A percentile compares a stretch with the other conserved stretches of the same genome.
Evolutionary conservation across 2,329 filamentous ascomycete genomes (phyloP).

Genomic region (Colletotrichum ledebouriae): DNA sequence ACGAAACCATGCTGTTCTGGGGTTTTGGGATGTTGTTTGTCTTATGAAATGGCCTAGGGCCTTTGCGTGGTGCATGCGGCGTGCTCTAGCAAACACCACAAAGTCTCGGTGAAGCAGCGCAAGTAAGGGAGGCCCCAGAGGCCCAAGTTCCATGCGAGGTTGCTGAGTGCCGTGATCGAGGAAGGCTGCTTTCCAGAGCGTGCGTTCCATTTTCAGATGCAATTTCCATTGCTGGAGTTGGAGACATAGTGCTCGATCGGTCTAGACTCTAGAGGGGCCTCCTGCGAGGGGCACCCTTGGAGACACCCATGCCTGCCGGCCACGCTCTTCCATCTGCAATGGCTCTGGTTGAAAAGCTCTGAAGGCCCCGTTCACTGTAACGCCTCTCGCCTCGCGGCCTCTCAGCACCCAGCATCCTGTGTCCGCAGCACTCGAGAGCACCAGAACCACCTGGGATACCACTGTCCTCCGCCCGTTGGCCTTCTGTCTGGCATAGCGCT

Average conservation of each 20-base stretch:
- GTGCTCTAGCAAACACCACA: neutral
- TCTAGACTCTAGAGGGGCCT: neutral
- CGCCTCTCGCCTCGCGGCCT: neutral
- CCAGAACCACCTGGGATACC: neutral
- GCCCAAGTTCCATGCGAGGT: neutral
- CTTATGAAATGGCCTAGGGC: slow-evolving; percentile 14
- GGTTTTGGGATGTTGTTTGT: neutral
- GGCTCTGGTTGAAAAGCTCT: slow-evolving; percentile 10
- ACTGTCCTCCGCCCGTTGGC: neutral
- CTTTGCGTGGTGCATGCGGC: slow-evolving; percentile 5
- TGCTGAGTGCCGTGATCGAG: neutral
- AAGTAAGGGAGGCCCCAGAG: slow-evolving; percentile 1
- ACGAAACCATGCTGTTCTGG: slow-evolving; percentile 12
- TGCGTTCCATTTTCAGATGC: slow-evolving; percentile 41
- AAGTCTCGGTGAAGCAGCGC: slow-evolving; percentile 36
- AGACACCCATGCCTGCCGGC: too few relatives aligned
- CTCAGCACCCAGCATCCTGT: neutral
- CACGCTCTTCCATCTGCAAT: slow-evolving; percentile 34
- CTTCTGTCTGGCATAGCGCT: slow-evolving; percentile 1
- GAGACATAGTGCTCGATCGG: slow-evolving; percentile 23
- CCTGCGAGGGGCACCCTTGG: slow-evolving; percentile 19
- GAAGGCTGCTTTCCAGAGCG: slow-evolving; percentile 8
- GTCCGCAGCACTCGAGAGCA: neutral
- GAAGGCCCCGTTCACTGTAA: neutral
- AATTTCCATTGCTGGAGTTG: slow-evolving; percentile 37